A percentile compares a stretch with the other conserved stretches of the same genome.
These are phyloP conservation scores for Dioscorea zingiberensis DNA, from an alignment of 106 monocot genomes.

Conservation along the genomic window DNA sequence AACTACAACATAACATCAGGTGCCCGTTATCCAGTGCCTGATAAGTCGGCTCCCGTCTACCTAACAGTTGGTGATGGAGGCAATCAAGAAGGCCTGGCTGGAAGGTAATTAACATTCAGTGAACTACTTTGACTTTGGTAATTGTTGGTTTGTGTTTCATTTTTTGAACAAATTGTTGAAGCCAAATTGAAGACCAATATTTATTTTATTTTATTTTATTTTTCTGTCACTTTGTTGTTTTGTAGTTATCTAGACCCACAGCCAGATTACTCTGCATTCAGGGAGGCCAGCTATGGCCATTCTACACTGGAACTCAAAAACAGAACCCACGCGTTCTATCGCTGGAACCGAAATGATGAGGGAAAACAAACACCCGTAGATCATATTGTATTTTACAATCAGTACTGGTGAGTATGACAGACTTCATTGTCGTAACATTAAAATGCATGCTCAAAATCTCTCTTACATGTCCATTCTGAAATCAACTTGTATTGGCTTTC, in stretches of 20 bases:
- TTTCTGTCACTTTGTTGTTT: conserved; percentile 4
- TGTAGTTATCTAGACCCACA: conserved; percentile 67
- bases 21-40: conserved; percentile 55
- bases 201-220: no score
- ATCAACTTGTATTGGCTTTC: no score
- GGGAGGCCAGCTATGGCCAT: conserved; percentile 98
- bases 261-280: conserved; percentile 93
- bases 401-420: conserved; percentile 68
- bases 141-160: no score
- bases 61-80: conserved; percentile 97
- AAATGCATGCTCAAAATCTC: no score
- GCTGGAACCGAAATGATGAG: conserved; percentile 93
- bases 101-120: conserved; percentile 34
- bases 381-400: conserved; percentile 67
- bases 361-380: conserved; percentile 57
- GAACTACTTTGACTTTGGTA: no score
- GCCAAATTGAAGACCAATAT: no score
- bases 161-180: no score
- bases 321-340: conserved; percentile 90
- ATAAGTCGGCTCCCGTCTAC: conserved; percentile 93
- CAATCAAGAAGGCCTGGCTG: conserved; percentile 97
- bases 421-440: not conserved
- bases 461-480: no score
- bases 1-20: conserved; percentile 86
- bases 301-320: conserved; percentile 80